Evolutionary conservation across 2,329 filamentous ascomycete genomes (phyloP), one percentile per base, ranked within the genome.

Genomic region (Pseudogymnoascus sp.): DNA sequence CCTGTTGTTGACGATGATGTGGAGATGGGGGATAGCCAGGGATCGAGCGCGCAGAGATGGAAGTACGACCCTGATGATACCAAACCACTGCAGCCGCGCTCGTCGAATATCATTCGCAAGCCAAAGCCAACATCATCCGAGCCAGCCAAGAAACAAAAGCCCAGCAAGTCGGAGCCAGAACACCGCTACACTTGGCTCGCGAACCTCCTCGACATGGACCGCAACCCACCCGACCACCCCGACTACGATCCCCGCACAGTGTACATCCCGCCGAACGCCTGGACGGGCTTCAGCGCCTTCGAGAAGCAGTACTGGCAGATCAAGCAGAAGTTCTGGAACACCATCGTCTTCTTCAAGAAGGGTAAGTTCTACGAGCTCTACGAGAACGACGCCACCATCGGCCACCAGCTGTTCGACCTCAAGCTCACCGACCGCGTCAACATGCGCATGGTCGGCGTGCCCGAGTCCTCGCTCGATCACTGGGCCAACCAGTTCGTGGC

Each of bases 261-360:
- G n/a, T 96, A 88, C 75, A 89, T 99, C 36, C 95, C 95, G 0
- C 90, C 91, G 0, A 73, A 81, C 36, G 91, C 92, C 0, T 96
- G 88, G 87, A 78, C 79, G 31, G 88, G 90, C 25, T 97, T 99
- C 74, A 96, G 93, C 0, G 85, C 93, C 0, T 99, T 99, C 68
- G 95, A 99, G 77, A 96, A 92, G 75, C 95, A 99, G 74, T 99
- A 99, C 75, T 99, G 95, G 95, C 92, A 96, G 72, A 98, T 99
- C 76, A 99, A 99, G 79, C 90, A 93, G 75, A 97, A 97, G 71
- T 90, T 96, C 69, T 98, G 91, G 90, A 92, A 97, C 69, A 97
- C 93, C 0, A 89, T 99, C 54, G 93, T 99, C 14, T 99, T 99
- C 78, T 99, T 99, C 86, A 99, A 98, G 77, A 99, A 99, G 80